Evolutionary conservation across 2,329 filamentous ascomycete species (phyloP).

Genomic region (Huntiella moniliformis): DNA sequence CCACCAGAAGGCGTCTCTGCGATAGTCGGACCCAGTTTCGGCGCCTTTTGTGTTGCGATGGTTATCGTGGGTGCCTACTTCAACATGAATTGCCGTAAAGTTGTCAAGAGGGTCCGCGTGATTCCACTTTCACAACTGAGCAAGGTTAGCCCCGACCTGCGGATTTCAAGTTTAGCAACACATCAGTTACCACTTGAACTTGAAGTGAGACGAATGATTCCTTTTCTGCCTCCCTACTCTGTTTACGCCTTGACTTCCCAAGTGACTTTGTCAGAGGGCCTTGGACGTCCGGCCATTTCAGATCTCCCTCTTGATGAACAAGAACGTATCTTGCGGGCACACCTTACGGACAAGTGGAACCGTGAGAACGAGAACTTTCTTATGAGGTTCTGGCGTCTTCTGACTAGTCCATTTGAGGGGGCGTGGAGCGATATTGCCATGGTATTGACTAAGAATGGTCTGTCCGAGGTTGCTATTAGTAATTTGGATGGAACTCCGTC

Average conservation of each 20-base stretch:
- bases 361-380: constrained; percentile 37
- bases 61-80: constrained; percentile 41
- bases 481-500: constrained; percentile 14
- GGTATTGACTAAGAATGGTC: constrained; percentile 20
- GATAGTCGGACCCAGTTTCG: constrained; percentile 40
- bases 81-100: constrained; percentile 34
- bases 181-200: constrained; percentile 32
- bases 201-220: constrained; percentile 29
- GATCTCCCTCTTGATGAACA: constrained; percentile 21
- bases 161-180: background rate
- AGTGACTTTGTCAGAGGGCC: constrained; percentile 20
- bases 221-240: constrained; percentile 27
- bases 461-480: too few species aligned
- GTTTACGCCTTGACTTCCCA: constrained; percentile 20
- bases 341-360: constrained; percentile 24
- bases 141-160: constrained; percentile 4
- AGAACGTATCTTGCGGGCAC: constrained; percentile 18
- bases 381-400: constrained; percentile 37
- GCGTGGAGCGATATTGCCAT: constrained; percentile 29
- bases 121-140: constrained; percentile 21
- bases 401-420: constrained; percentile 22
- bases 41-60: constrained; percentile 39
- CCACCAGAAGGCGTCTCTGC: constrained; percentile 31
- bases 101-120: constrained; percentile 40
- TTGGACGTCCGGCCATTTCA: constrained; percentile 21